Conservation (phyloP, 192 early-diverging fungal genomes). For the Lunasporangiospora selenospora region DNA sequence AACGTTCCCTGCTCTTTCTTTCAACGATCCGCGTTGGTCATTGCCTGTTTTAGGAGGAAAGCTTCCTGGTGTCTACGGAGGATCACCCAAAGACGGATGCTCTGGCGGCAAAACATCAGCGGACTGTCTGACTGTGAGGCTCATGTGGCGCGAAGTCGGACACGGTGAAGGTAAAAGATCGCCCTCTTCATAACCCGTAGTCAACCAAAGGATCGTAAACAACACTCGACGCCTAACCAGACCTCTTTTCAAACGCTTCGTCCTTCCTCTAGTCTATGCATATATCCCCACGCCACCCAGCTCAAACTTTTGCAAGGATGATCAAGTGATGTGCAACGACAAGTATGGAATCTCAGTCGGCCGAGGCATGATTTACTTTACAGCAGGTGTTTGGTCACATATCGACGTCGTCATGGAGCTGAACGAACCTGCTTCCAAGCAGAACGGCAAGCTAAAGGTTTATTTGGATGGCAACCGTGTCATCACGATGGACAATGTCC, state of each 20-base stretch:
- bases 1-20: too few species aligned
- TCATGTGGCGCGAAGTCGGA: constrained; percentile 57
- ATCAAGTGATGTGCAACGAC: constrained; percentile 48
- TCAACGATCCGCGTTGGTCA: too few species aligned
- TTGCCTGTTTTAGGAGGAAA: too few species aligned
- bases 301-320: constrained; percentile 37
- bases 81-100: constrained; percentile 48
- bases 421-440: constrained; percentile 40
- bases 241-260: too few species aligned
- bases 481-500: constrained; percentile 44
- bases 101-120: constrained; percentile 50
- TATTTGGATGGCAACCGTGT: constrained; percentile 50
- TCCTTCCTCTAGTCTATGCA: constrained; percentile 57
- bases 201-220: too few species aligned
- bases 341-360: constrained; percentile 58
- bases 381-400: constrained; percentile 39
- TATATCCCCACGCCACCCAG: constrained; percentile 49
- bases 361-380: constrained; percentile 54
- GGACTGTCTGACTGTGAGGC: constrained; percentile 54
- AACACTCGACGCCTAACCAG: too few species aligned
- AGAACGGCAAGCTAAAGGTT: constrained; percentile 51
- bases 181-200: too few species aligned
- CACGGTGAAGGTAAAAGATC: constrained; percentile 34
- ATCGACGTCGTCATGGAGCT: constrained; percentile 52
- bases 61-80: constrained; percentile 57